Evolutionary conservation across 2,329 filamentous ascomycete genomes (phyloP), one percentile per base, ranked within the genome.

Genomic region (Talaromyces marneffei): DNA sequence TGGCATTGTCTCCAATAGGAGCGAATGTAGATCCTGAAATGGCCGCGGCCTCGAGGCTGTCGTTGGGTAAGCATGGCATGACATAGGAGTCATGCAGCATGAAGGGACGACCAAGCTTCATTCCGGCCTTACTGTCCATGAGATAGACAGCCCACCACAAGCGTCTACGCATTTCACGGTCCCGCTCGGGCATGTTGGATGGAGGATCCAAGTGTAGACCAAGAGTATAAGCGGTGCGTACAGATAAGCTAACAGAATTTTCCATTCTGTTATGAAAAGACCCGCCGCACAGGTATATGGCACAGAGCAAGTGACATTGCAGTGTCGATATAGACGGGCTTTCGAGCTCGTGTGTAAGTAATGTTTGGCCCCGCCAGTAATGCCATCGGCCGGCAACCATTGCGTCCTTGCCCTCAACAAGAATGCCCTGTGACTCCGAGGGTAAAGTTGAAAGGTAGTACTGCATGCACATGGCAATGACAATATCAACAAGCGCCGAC

Each of bases 391-490:
- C 59, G 23, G 59, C 59, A 1, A 60, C 31, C 25, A 37, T 46
- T 14, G 59, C 59, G n/a, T 60, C 59, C 12, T 35, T 60, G 7
- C 31, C 23, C 16, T 60, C 59, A 20, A 55, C 39, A 27, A 60
- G 23, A n/a, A 20, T n/a, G 8, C 59, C 50, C 39, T 60, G 59
- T 9, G 25, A 16, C 16, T 60, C 59, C 3, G 16, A 25, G 23
- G 37, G 39, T 5, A 60, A 50, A 9, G 31, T 60, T 27, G 50
- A 60, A 12, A 60, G 20, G 20, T 27, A 37, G 16, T 60, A 60
- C n/a, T 60, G 59, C 59, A 60, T 60, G 29, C 59, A 60, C 39
- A 55, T 35, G 29, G 59, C 59, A 48, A 60, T 60, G 8, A 60
- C n/a, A 31, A 60, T 56, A 39, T 60, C 59, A 18, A 37, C 59